Base-by-base conservation (phyloP, 1,284 basidiomycete genomes). In the Ceraceosorus guamensis region DNA sequence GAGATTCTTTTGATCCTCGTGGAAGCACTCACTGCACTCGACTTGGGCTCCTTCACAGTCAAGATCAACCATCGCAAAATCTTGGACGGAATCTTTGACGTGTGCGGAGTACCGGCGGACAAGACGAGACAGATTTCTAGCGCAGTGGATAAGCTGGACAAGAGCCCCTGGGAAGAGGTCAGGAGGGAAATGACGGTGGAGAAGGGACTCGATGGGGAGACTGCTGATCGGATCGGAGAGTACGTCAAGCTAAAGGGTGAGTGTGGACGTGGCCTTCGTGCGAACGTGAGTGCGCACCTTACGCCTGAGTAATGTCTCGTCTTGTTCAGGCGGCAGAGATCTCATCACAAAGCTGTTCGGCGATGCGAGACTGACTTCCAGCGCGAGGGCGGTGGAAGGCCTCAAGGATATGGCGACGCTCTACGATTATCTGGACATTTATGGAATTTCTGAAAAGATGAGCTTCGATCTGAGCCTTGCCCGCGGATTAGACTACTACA, bases 111-210 rank as follows among this genome's bases (percentile, higher is more conserved):
- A 1, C 89, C 92, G 0, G 73, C 80, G 33, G 90, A 91, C 48
- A 96, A 95, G 80, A 92, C 89, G 59, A 84, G 93, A 10, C 80
- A 86, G n/a, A 97, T 97, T 69, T 95, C 91, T 0, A 93, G 89
- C 10, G 93, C 93, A 0, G 93, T 98, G 8, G 93, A 99, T 79
- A 99, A 98, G 78, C 84, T 99, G 30, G 95, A 99, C 82, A 99
- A 98, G 84, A 57, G 55, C 18, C 83, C 92, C 0, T 98, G 95
- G 93, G 76, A 77, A 7, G 91, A 95, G 47, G 93, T 98, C 11
- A 88, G 87, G 79, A 87, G 87, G 73, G 93, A 98, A 77, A 98
- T 98, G 95, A 88, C 86, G 0, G 86, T 85, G 2, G 92, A 97
- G 76, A 99, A 99, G 77, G 91, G 91, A 0, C 80, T 99, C 18